phyloP scores from a whole-genome alignment of 106 monocot species.

The Chionographis japonica region DNA sequence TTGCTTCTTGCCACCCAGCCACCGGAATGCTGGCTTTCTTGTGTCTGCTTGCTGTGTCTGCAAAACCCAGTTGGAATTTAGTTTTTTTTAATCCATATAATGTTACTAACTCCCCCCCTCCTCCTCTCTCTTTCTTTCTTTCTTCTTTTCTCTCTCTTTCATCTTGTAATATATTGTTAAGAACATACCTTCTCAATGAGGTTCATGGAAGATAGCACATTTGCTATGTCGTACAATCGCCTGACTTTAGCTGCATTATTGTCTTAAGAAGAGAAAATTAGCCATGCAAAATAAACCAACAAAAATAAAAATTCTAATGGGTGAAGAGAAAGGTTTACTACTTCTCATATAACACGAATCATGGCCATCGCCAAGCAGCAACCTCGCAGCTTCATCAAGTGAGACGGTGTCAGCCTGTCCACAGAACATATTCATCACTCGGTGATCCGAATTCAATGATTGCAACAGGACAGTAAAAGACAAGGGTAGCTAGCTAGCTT shows the following conservation, averaged over 20 bases:
- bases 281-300: neutral
- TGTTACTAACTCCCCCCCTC: neutral
- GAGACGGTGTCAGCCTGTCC: slow-evolving; percentile 68
- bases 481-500: slow-evolving; percentile 2
- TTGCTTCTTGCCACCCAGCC: slow-evolving; percentile 57
- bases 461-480: neutral
- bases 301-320: neutral
- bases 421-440: neutral
- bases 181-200: slow-evolving; percentile 83
- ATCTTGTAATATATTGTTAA: neutral
- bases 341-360: slow-evolving; percentile 70
- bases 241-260: slow-evolving; percentile 81
- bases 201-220: slow-evolving; percentile 82
- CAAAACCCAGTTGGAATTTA: neutral
- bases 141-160: neutral
- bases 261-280: slow-evolving; percentile 9
- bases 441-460: neutral
- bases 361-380: slow-evolving; percentile 64
- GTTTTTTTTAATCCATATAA: neutral
- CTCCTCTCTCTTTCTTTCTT: neutral
- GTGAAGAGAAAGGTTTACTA: slow-evolving; percentile 19
- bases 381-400: slow-evolving; percentile 81
- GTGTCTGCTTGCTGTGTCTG: slow-evolving; percentile 75
- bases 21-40: slow-evolving; percentile 86
- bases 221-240: slow-evolving; percentile 92